phyloP scores from a whole-genome alignment of 176 grass and related monocot species.

The Aechmea fasciata region DNA sequence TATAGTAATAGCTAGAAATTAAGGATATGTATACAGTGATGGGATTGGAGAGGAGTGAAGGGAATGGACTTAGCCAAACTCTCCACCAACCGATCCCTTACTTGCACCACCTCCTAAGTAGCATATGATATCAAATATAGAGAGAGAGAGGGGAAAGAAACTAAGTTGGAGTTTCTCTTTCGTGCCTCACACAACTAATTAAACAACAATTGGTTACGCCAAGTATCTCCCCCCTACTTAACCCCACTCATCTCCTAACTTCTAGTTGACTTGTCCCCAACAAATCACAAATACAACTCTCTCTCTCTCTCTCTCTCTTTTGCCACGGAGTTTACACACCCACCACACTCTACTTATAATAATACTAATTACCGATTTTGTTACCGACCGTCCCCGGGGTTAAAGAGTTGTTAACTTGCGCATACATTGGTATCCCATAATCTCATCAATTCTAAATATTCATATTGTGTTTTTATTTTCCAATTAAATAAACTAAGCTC shows the following conservation, averaged over 20 bases:
- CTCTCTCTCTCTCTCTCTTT: too few relatives aligned
- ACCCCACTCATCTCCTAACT: neutral
- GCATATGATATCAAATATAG: conserved; percentile 17
- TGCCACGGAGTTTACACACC: too few relatives aligned
- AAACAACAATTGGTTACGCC: conserved; percentile 18
- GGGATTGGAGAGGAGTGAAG: neutral
- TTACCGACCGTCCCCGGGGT: too few relatives aligned
- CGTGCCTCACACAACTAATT: conserved; percentile 17
- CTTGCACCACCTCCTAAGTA: conserved; percentile 17
- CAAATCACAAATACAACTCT: neutral
- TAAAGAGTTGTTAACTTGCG: too few relatives aligned
- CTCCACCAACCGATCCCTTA: conserved; percentile 22
- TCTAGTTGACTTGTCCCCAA: neutral
- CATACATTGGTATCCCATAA: too few relatives aligned
- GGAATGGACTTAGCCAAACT: conserved; percentile 28
- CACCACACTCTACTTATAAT: too few relatives aligned
- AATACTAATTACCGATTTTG: neutral
- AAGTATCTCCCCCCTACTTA: conserved; percentile 15
- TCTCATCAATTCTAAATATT: too few relatives aligned
- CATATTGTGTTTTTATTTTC: too few relatives aligned
- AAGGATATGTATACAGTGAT: neutral
- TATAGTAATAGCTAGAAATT: neutral
- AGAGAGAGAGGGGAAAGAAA: conserved; percentile 7
- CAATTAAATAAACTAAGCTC: too few relatives aligned
- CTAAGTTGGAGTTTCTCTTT: conserved; percentile 12